phyloP scores from a whole-genome alignment of 306 rosid genomes.

The Bauhinia variegata region DNA sequence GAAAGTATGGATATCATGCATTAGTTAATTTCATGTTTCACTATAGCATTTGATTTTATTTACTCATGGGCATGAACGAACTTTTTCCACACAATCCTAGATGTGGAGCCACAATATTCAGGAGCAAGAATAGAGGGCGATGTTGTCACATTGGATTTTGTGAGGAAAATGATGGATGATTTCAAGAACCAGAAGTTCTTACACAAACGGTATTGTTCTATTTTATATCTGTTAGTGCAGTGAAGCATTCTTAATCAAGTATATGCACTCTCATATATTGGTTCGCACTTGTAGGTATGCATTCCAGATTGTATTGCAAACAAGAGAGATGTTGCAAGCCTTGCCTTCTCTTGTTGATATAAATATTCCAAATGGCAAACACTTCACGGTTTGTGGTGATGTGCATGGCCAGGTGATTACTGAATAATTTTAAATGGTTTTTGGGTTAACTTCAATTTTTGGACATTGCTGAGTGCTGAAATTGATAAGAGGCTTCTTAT shows the following conservation, averaged over 20 bases:
- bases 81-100: conserved; percentile 47
- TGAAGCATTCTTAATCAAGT: conserved; percentile 25
- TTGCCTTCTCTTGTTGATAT: conserved; percentile 94
- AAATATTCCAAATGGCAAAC: conserved; percentile 71
- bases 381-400: conserved; percentile 95
- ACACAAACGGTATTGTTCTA: conserved; percentile 73
- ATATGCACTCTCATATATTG: conserved; percentile 27
- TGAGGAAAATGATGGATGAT: conserved; percentile 95
- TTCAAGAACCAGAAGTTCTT: conserved; percentile 86
- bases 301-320: conserved; percentile 92
- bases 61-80: conserved; percentile 24
- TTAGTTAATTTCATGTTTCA: conserved; percentile 12
- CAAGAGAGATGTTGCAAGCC: conserved; percentile 69
- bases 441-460: conserved; percentile 20
- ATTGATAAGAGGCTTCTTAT: conserved; percentile 18
- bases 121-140: conserved; percentile 98
- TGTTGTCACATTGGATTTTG: conserved; percentile 84
- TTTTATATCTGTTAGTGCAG: conserved; percentile 14
- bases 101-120: conserved; percentile 87
- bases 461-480: background rate
- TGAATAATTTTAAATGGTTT: conserved; percentile 28
- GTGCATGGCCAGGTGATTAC: conserved; percentile 96
- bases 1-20: conserved; percentile 16
- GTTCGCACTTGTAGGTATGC: conserved; percentile 69
- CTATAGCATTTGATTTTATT: conserved; percentile 32